A percentile compares a stretch with the other conserved stretches of the same genome.
Conservation (phyloP, 78 protist genomes). For the Andalucia godoyi region DNA sequence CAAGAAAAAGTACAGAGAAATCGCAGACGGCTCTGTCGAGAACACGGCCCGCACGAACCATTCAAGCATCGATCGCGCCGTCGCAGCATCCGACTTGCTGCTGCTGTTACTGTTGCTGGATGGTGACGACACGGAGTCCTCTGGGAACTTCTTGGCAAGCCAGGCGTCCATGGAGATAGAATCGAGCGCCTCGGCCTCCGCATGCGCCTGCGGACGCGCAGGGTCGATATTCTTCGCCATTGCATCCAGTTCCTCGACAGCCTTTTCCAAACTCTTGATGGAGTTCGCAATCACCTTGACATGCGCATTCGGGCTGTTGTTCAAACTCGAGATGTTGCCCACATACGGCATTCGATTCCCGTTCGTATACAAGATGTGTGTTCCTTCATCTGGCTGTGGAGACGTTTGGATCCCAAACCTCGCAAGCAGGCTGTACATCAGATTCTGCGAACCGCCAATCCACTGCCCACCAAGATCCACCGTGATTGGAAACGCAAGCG, state of each 20-base stretch:
- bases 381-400: not conserved
- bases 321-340: not conserved
- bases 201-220: not conserved
- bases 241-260: not conserved
- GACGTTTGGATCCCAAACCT: not conserved
- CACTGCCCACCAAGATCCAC: constrained; percentile 4
- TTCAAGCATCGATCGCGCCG: not conserved
- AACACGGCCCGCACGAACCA: not conserved
- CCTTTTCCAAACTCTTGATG: not conserved
- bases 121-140: too few relatives aligned
- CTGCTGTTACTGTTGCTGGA: too few relatives aligned
- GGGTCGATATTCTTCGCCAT: not conserved
- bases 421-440: not conserved
- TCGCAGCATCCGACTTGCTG: too few relatives aligned
- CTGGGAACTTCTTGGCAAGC: not conserved
- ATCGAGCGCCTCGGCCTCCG: not conserved
- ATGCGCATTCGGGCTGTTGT: too few relatives aligned
- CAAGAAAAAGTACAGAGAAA: not conserved
- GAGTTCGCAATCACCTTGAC: too few relatives aligned
- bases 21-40: not conserved
- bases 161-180: not conserved
- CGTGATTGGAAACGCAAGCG: too few relatives aligned
- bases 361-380: not conserved
- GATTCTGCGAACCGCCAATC: not conserved
- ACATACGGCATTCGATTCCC: not conserved